A percentile compares a stretch with the other conserved stretches of the same genome.
Evolutionary conservation across 768 basidiomycete species (phyloP).

Genomic region (Rubroboletus pulcherrimus): DNA sequence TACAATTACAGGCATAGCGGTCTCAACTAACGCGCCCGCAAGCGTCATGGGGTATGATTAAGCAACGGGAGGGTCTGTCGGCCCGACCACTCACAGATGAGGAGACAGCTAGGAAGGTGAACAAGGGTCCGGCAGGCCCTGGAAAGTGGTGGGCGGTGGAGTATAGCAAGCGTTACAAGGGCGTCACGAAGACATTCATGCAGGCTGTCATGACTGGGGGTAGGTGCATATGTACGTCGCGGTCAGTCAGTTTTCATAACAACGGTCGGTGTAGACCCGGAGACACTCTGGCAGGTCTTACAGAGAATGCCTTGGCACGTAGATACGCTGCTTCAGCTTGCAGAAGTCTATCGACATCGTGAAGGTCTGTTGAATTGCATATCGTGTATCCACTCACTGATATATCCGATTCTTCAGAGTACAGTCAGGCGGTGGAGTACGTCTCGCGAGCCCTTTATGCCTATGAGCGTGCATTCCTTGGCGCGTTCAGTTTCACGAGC

Average conservation of each 20-base stretch:
- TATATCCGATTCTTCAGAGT: conserved; percentile 46
- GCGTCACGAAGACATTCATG: conserved; percentile 77
- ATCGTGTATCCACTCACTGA: not conserved
- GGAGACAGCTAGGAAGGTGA: conserved; percentile 48
- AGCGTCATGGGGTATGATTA: conserved; percentile 69
- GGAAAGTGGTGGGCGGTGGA: conserved; percentile 91
- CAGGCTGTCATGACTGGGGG: conserved; percentile 78
- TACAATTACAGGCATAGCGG: conserved; percentile 39
- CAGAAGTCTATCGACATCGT: conserved; percentile 53
- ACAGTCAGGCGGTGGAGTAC: conserved; percentile 79
- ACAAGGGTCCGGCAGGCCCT: conserved; percentile 38
- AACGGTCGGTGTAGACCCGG: conserved; percentile 53
- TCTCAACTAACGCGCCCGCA: conserved; percentile 79
- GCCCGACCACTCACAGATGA: conserved; percentile 53
- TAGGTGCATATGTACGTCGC: conserved; percentile 32
- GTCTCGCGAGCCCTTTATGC: conserved; percentile 93
- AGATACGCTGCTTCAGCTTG: conserved; percentile 60
- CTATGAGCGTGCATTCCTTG: conserved; percentile 86
- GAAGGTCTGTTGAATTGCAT: conserved; percentile 56
- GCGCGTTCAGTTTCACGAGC: conserved; percentile 78
- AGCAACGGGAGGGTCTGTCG: conserved; percentile 68
- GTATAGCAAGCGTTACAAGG: conserved; percentile 81
- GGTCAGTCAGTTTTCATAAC: not conserved
- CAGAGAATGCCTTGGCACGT: conserved; percentile 84
- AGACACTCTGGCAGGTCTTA: conserved; percentile 74